Evolutionary conservation across 306 rosid genomes (phyloP), one percentile per base, ranked within the genome.

Genomic region (Malus orientalis): DNA sequence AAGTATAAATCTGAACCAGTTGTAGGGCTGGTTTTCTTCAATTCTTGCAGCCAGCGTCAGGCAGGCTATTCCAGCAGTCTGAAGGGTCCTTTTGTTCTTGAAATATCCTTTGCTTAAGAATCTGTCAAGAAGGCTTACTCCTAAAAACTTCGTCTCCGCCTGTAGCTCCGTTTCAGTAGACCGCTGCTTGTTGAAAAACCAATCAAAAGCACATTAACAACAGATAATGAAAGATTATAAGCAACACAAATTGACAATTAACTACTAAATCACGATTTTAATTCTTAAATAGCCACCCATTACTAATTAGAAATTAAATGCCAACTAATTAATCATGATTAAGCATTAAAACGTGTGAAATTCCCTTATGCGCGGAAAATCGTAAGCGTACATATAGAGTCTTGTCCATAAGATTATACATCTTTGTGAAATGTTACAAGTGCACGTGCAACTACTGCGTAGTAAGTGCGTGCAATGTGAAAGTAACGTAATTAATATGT

Each of bases 21-120:
- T 95, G 71, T 63, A 57, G 44, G 87, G 94, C 79, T 95, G 98
- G 73, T 92, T 95, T 85, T 95, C 98, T 89, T 95, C 98, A 11
- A 95, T 85, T 82, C 98, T 89, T 68, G 86, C 82, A 71, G 98
- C 97, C 84, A 95, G 78, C 16, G 96, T 86, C 38, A 95, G 86
- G 78, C 96, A 89, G 54, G 98, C 96, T 74, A 95, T 83, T 76
- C 97, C 98, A 72, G 83, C 91, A 71, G 87, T 87, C 78, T 92
- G 93, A 85, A 95, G 91, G 76, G 25, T 76, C 68, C 79, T 77
- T 79, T 73, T 82, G 76, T 71, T 74, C 78, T 84, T 82, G 86
- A 95, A 92, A 87, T 83, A 89, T 80, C 98, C 98, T 86, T 85
- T 88, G 88, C 86, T 80, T 77, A 95, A 80, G 77, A 95, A 88